Evolutionary conservation across 306 rosid genomes (phyloP).

Genomic region (Lathyrus sativus): DNA sequence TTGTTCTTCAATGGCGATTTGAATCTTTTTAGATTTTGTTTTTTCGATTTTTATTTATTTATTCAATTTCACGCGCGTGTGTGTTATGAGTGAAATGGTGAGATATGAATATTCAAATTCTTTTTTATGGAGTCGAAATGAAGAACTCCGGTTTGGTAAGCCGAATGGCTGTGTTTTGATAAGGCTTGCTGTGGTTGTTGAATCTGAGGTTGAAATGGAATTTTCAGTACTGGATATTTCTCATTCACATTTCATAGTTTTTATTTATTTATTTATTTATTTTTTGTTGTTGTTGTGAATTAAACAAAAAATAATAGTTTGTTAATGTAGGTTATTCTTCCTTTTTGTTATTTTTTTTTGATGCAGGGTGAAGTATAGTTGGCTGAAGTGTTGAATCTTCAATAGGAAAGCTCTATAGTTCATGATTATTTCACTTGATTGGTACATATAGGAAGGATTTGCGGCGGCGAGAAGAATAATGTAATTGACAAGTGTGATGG

Average conservation of each 20-base stretch:
- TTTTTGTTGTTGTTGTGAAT: neutral
- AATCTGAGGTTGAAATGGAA: constrained; percentile 37
- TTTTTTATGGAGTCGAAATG: constrained; percentile 36
- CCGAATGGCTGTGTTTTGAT: constrained; percentile 31
- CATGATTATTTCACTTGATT: constrained; percentile 32
- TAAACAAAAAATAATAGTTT: neutral
- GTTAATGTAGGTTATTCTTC: constrained; percentile 19
- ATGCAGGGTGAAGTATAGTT: constrained; percentile 56
- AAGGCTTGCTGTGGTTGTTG: constrained; percentile 27
- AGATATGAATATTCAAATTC: constrained; percentile 39
- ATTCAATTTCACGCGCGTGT: constrained; percentile 18
- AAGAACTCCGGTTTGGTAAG: constrained; percentile 22
- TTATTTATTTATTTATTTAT: too few species aligned
- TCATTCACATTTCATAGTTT: neutral
- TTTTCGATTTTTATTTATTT: neutral
- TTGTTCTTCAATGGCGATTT: constrained; percentile 39
- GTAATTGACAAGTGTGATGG: constrained; percentile 23
- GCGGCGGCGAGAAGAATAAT: constrained; percentile 23
- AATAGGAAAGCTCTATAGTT: constrained; percentile 29
- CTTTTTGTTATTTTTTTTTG: constrained; percentile 18
- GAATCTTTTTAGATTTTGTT: neutral
- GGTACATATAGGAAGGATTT: constrained; percentile 32
- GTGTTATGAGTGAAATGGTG: constrained; percentile 44
- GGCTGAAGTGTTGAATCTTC: constrained; percentile 25
- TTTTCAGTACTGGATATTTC: neutral